A percentile compares a stretch with the other conserved stretches of the same genome.
Conservation (phyloP, 768 basidiomycete species). For the Leccinum olivaceopallidum region DNA sequence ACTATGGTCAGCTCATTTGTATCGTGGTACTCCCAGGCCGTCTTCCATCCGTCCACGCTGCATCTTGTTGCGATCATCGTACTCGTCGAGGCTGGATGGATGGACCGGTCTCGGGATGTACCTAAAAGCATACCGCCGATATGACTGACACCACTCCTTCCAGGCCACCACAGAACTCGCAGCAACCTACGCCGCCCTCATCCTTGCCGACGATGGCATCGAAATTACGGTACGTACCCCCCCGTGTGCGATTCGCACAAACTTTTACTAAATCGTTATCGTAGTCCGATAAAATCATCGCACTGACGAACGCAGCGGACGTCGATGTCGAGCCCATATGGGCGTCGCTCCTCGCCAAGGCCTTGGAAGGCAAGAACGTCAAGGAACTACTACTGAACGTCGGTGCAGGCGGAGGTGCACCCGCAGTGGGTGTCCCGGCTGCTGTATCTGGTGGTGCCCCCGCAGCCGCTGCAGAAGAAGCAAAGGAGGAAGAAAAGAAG, state of each 20-base stretch:
- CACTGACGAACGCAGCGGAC: slow-evolving; percentile 81
- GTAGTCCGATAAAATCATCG: slow-evolving; percentile 88
- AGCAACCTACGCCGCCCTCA: slow-evolving; percentile 87
- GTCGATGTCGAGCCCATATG: slow-evolving; percentile 96
- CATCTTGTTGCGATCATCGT: not conserved
- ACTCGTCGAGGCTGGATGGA: slow-evolving; percentile 21
- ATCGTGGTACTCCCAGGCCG: too few species aligned
- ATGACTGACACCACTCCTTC: slow-evolving; percentile 8
- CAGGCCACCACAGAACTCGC: slow-evolving; percentile 72
- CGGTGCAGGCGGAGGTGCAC: slow-evolving; percentile 89
- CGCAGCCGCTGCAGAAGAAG: slow-evolving; percentile 69
- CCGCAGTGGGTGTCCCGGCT: slow-evolving; percentile 58
- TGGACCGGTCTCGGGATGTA: slow-evolving; percentile 9
- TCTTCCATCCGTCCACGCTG: not conserved
- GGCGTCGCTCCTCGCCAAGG: slow-evolving; percentile 94
- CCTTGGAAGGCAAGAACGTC: slow-evolving; percentile 96
- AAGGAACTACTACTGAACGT: slow-evolving; percentile 96
- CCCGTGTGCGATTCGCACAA: not conserved
- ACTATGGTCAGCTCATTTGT: slow-evolving; percentile 9
- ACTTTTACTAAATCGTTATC: not conserved
- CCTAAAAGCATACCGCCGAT: not conserved
- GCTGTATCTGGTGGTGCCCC: slow-evolving; percentile 58
- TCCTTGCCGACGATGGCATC: slow-evolving; percentile 95
- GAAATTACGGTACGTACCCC: slow-evolving; percentile 83
- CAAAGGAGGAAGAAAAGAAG: slow-evolving; percentile 59